Percentiles rank a stretch among this genome's conserved stretches.
phyloP scores from a whole-genome alignment of 345 rosid genomes.

The Salix exigua region DNA sequence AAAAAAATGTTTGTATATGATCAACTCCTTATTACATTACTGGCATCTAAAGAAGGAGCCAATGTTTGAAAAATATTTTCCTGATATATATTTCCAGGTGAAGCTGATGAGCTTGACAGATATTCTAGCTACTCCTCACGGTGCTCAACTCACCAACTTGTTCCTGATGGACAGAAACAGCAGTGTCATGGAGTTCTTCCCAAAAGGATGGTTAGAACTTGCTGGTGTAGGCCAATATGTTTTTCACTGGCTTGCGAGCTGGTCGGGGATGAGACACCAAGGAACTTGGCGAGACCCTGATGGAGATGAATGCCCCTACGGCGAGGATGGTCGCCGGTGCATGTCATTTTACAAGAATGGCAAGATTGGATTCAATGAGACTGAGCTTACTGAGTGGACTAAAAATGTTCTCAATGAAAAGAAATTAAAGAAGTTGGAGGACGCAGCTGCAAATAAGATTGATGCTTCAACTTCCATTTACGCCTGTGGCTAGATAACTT shows the following conservation, averaged over 20 bases:
- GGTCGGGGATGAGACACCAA: slow-evolving; percentile 73
- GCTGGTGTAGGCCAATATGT: slow-evolving; percentile 81
- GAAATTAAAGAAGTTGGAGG: slow-evolving; percentile 25
- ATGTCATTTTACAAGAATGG: slow-evolving; percentile 64
- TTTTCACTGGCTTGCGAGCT: slow-evolving; percentile 63
- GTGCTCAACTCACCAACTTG: slow-evolving; percentile 75
- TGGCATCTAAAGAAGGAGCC: background rate
- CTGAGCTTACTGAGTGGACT: slow-evolving; percentile 52
- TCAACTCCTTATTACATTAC: background rate
- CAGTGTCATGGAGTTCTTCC: slow-evolving; percentile 75
- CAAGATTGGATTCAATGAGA: slow-evolving; percentile 52
- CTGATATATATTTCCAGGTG: slow-evolving; percentile 34
- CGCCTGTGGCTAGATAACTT: slow-evolving; percentile 10
- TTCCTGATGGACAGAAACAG: slow-evolving; percentile 67
- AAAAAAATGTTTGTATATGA: too few relatives aligned
- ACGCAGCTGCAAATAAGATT: background rate
- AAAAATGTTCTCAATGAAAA: slow-evolving; percentile 41
- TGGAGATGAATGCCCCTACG: slow-evolving; percentile 52
- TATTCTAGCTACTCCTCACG: slow-evolving; percentile 62
- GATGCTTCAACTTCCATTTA: slow-evolving; percentile 19
- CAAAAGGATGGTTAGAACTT: slow-evolving; percentile 68
- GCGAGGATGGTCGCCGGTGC: slow-evolving; percentile 57
- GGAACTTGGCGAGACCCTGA: slow-evolving; percentile 74
- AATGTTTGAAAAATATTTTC: background rate
- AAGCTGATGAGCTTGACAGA: slow-evolving; percentile 60